A percentile compares a stretch with the other conserved stretches of the same genome.
These are phyloP conservation scores for Noccaea caerulescens DNA, from an alignment of 345 rosid species.

Conservation along the genomic window DNA sequence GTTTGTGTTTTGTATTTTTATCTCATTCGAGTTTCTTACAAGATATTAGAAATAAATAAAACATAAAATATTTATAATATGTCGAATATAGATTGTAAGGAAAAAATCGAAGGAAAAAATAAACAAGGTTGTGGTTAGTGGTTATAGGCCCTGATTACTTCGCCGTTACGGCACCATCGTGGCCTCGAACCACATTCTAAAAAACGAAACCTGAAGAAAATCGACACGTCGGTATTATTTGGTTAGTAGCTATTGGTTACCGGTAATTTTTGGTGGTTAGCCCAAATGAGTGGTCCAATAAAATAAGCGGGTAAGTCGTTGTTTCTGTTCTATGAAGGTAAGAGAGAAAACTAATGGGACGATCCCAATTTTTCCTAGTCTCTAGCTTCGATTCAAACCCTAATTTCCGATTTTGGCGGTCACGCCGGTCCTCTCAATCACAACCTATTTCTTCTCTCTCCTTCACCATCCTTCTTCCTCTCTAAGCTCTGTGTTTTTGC, in stretches of 20 bases:
- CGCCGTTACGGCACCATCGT: not conserved
- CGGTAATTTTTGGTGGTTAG: slow-evolving; percentile 23
- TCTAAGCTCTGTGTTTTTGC: slow-evolving; percentile 14
- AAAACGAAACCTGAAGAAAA: not conserved
- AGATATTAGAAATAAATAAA: too few species aligned
- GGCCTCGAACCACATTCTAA: slow-evolving; percentile 12
- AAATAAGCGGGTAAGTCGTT: slow-evolving; percentile 34
- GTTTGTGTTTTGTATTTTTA: too few species aligned
- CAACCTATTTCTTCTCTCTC: slow-evolving; percentile 49
- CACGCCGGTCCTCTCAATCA: slow-evolving; percentile 53
- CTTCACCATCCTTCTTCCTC: slow-evolving; percentile 32
- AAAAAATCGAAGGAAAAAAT: too few species aligned
- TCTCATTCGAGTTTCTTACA: too few species aligned
- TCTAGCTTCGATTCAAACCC: slow-evolving; percentile 47
- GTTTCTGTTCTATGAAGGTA: slow-evolving; percentile 40
- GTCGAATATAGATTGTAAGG: too few species aligned
- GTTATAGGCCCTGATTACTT: not conserved
- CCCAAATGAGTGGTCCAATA: slow-evolving; percentile 39
- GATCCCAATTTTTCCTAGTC: slow-evolving; percentile 45
- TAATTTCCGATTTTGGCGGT: slow-evolving; percentile 57
- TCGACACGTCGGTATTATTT: slow-evolving; percentile 27
- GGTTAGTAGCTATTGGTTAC: slow-evolving; percentile 27
- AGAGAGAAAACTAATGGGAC: not conserved
- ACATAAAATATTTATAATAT: too few species aligned
- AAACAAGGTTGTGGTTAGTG: too few species aligned